phyloP scores from a whole-genome alignment of 208 protist genomes.

The Leishmania gerbilli region DNA sequence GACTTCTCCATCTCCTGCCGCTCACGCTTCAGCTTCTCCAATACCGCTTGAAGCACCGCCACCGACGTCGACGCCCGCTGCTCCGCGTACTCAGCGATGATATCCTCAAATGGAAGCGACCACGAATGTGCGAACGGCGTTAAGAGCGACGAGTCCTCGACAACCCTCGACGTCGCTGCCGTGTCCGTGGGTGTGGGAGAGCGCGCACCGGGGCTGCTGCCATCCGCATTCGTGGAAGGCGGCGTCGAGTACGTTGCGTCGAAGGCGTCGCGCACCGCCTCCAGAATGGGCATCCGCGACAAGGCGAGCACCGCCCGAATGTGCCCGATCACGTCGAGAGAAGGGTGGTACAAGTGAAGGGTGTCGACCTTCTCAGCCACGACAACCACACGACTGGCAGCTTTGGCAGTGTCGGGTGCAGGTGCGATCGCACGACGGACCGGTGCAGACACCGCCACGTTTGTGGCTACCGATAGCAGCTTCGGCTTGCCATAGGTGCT shows the following conservation, averaged over 20 bases:
- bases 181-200: neutral
- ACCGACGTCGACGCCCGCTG: conserved; percentile 26
- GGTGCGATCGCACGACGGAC: neutral
- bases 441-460: conserved; percentile 2
- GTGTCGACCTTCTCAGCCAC: conserved; percentile 54
- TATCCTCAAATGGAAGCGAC: conserved; percentile 36
- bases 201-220: neutral
- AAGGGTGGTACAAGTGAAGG: conserved; percentile 64
- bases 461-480: conserved; percentile 19
- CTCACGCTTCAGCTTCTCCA: conserved; percentile 50
- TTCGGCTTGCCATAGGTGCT: conserved; percentile 52
- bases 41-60: conserved; percentile 36
- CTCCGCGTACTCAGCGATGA: conserved; percentile 34
- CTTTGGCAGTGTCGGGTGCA: neutral
- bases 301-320: conserved; percentile 28
- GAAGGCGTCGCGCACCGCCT: conserved; percentile 20
- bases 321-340: conserved; percentile 34
- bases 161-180: neutral
- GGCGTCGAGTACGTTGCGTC: neutral
- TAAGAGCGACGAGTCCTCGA: neutral
- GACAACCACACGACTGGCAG: conserved; percentile 12
- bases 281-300: conserved; percentile 22
- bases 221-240: neutral
- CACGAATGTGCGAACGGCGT: conserved; percentile 19
- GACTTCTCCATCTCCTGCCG: conserved; percentile 38